A percentile compares a stretch with the other conserved stretches of the same genome.
These are phyloP conservation scores for Ocimum tenuiflorum DNA, from an alignment of 257 asterid genomes.

Conservation along the genomic window DNA sequence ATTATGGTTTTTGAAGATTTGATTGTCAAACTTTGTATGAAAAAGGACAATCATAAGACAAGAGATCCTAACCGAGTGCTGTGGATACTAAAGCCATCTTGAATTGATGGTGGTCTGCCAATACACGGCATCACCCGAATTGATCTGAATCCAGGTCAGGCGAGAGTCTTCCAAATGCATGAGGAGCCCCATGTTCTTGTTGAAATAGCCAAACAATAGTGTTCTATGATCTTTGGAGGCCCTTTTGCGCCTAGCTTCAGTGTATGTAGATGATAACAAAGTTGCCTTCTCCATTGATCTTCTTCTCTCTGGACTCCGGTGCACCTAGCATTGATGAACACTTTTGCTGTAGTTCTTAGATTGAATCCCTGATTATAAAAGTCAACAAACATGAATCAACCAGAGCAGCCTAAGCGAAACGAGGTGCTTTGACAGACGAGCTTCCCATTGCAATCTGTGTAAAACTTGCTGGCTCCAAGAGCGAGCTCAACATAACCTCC, in stretches of 20 bases:
- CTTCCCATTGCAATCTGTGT: slow-evolving; percentile 50
- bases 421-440: slow-evolving; percentile 58
- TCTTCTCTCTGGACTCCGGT: slow-evolving; percentile 55
- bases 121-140: slow-evolving; percentile 39
- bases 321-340: slow-evolving; percentile 47
- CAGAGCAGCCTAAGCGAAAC: not conserved
- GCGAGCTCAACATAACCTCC: slow-evolving; percentile 51
- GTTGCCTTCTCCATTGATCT: slow-evolving; percentile 42
- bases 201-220: slow-evolving; percentile 47
- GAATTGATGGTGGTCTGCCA: slow-evolving; percentile 60
- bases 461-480: slow-evolving; percentile 50
- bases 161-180: slow-evolving; percentile 49
- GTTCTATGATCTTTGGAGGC: slow-evolving; percentile 50
- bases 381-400: not conserved
- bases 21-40: no score
- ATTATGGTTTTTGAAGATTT: no score
- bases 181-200: slow-evolving; percentile 51
- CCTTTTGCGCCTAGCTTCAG: slow-evolving; percentile 48
- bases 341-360: slow-evolving; percentile 51
- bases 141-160: slow-evolving; percentile 43
- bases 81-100: no score
- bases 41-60: no score
- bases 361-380: slow-evolving; percentile 43
- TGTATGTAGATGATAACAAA: slow-evolving; percentile 44
- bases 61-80: no score